Base-by-base conservation (phyloP, 495 filamentous ascomycete genomes). In the Xylaria palmicola region DNA sequence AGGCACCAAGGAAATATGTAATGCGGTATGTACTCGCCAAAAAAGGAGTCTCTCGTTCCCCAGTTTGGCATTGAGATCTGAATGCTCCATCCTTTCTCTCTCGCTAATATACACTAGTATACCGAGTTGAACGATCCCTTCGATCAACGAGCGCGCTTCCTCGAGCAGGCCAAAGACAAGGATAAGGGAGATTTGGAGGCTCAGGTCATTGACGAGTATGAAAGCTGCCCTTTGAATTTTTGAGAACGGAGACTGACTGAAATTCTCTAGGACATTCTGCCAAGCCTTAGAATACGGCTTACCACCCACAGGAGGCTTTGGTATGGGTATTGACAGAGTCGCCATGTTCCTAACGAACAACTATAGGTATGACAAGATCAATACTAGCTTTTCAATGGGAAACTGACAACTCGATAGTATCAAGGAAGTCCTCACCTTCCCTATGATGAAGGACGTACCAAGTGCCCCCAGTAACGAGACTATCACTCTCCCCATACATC, bases 91-190 rank as follows among this genome's bases (percentile, higher is more conserved):
- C n/a, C n/a, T n/a, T n/a, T n/a, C n/a, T n/a, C n/a, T n/a, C n/a
- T n/a, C n/a, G n/a, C n/a, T n/a, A n/a, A n/a, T n/a, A n/a, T n/a
- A n/a, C n/a, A n/a, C n/a, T n/a, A n/a, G n/a, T 98, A 98, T 79
- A 99, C 94, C 13, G 94, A 98, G 83, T 86, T 98, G 81, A 98
- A 98, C 83, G 89, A 97, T 70, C 91, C 93, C 54, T 93, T 96
- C 71, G 91, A 96, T 74, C 94, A 98, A 76, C 84, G 94, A 51
- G 79, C 94, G 58, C 87, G 93, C 36, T 98, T 98, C 78, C 91
- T 97, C 73, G 93, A 98, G 82, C 95, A 98, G 76, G 93, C 92
- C 15, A 80, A 84, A 63, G 92, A 98, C 83, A 98, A 98, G 79
- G 93, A 86, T 39, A 90, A 95, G 77, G 94, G 95, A 70, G 95